Base-by-base conservation (phyloP, 2,329 filamentous ascomycete genomes). In the Phyllosticta ampelicida region DNA sequence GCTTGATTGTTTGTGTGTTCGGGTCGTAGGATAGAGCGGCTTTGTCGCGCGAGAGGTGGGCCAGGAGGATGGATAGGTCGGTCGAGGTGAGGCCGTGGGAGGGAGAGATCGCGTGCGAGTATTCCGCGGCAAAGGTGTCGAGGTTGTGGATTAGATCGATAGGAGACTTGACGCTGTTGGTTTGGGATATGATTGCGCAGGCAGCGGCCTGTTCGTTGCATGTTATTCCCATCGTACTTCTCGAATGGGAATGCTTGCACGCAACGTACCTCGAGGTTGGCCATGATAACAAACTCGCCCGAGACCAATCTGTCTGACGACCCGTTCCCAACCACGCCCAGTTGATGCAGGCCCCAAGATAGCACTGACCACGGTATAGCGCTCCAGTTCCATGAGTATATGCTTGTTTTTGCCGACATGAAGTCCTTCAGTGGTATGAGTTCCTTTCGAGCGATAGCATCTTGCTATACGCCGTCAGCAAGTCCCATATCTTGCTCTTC, bases 21-120 rank as follows among this genome's bases (percentile, higher is more conserved):
- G 95, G 78, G 16, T 90, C 90, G 64, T 89, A 84, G 2, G 85
- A 80, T 64, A 91, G 83, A 48, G 86, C 90, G 66, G 95, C 73
- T 4, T 81, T 82, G 66, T 90, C 85, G 64, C 75, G 70, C 1
- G 69, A 63, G 21, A 79, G 70, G 62, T 76, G 72, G 9, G 66
- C 66, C 10, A 78, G 89, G 63, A 96, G 74, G 19, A 90, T 85
- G 55, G 83, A 86, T 60, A 97, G 87, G 30, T 96, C 89, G 61
- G 90, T 68, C 4, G 58, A 56, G 20, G 67, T 73, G 5, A 75
- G 63, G 4, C 67, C 58, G 4, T 65, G 63, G 5, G 62, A 55
- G 1, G 64, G 61, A 23, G 68, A 67, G 36, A 73, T 64, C 13
- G 62, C 55, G 19, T 64, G 64, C 3, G 65, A 60, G 62, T 72